Evolutionary conservation across 129 eudicot species (phyloP).

Genomic region (Scalesia atractyloides): DNA sequence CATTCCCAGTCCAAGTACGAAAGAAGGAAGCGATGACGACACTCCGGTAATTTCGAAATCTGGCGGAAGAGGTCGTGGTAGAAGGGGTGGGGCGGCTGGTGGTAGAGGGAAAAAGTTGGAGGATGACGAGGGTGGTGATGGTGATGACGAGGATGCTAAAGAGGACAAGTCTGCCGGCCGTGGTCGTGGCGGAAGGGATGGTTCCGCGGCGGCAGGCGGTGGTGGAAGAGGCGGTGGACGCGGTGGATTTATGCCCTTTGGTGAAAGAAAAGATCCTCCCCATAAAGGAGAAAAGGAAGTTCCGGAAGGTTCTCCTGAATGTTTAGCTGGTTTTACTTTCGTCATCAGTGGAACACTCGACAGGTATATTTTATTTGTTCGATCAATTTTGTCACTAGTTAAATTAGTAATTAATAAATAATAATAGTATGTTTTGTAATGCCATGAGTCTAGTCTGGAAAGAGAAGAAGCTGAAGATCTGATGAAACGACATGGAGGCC

Average conservation of each 20-base stretch:
- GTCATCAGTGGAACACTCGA: constrained; percentile 98
- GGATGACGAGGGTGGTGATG: constrained; percentile 44
- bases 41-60: constrained; percentile 50
- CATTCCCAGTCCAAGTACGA: constrained; percentile 35
- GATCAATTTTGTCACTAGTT: constrained; percentile 11
- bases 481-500: constrained; percentile 94
- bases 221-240: constrained; percentile 96
- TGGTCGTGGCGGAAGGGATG: constrained; percentile 84
- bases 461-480: constrained; percentile 99
- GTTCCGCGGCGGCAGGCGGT: constrained; percentile 51
- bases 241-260: constrained; percentile 92
- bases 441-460: constrained; percentile 66
- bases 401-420: background rate
- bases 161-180: constrained; percentile 65
- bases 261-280: constrained; percentile 98
- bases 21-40: constrained; percentile 52
- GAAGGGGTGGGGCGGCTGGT: constrained; percentile 46
- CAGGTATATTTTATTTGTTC: constrained; percentile 48
- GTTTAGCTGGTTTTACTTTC: constrained; percentile 86
- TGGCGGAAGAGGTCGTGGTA: constrained; percentile 88
- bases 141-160: constrained; percentile 54
- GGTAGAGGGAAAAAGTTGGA: constrained; percentile 49
- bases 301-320: constrained; percentile 89
- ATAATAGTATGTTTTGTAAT: constrained; percentile 11
- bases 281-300: constrained; percentile 98